Evolutionary conservation across 371 early-diverging fungal genomes (phyloP), one percentile per base, ranked within the genome.

Genomic region (Entomophthora muscae): DNA sequence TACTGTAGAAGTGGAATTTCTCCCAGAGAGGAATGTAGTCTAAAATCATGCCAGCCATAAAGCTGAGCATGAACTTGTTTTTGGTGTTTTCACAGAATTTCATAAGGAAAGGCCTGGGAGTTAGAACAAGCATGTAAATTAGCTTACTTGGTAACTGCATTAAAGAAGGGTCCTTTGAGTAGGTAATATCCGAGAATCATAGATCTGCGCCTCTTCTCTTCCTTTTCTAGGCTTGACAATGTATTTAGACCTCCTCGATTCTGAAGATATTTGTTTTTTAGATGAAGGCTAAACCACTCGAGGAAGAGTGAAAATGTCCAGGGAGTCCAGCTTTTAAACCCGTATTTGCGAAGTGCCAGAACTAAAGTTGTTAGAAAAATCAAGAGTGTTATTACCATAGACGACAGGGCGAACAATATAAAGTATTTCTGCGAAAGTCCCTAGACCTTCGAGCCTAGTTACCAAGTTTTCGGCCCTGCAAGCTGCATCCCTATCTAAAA

Each of bases 21-120:
- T 96, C 89, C 92, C 93, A 94, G 52, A 96, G 76, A 2, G 95
- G 94, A 67, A 88, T 80, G 70, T 96, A 96, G 69, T 94, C 95
- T 32, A 79, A 78, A 51, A 92, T 69, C 42, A 86, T 80, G 64
- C 83, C 83, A 65, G 80, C 76, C 2, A 80, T 76, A 61, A 83
- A 64, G 2, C 53, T 23, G 3, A 62, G 23, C 1, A 62, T 17
- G 75, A 81, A 67, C 32, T 83, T 83, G 69, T 78, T 81, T 70
- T 77, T 79, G 63, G 72, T 21, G 72, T 68, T n/a, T 76, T 66
- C 61, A 86, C 65, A 13, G 76, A 70, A 22, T 70, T 69, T 65
- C 75, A 75, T 22, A 51, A 30, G 42, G 31, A 33, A 61, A 23
- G 23, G 21, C 24, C 31, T 28, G 42, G n/a, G n/a, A n/a, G n/a